Evolutionary conservation across 2,329 filamentous ascomycete genomes (phyloP).

Genomic region (Alternaria viburni): DNA sequence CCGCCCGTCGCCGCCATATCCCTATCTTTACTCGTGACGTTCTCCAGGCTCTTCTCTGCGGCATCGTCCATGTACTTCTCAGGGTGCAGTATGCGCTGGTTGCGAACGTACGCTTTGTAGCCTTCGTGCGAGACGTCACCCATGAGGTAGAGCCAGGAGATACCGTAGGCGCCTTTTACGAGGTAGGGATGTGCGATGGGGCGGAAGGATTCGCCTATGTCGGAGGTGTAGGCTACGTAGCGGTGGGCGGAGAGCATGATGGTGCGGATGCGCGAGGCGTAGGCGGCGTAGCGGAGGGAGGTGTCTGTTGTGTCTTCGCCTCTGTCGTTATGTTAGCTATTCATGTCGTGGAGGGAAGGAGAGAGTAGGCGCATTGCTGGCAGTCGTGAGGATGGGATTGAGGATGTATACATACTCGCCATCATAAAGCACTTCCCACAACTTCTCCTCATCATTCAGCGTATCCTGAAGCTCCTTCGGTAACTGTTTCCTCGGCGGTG

Average conservation of each 20-base stretch:
- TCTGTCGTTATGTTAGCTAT: slow-evolving; percentile 50
- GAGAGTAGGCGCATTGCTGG: not conserved
- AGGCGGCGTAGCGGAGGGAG: slow-evolving; percentile 88
- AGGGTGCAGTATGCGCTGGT: slow-evolving; percentile 77
- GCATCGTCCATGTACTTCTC: slow-evolving; percentile 50
- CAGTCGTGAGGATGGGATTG: not conserved
- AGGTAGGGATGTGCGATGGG: slow-evolving; percentile 87
- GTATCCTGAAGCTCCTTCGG: slow-evolving; percentile 62
- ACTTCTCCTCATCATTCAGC: slow-evolving; percentile 69
- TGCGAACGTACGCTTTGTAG: slow-evolving; percentile 91
- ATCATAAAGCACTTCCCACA: slow-evolving; percentile 78
- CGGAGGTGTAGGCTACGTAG: slow-evolving; percentile 95
- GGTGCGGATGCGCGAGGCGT: slow-evolving; percentile 82
- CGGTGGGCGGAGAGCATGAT: slow-evolving; percentile 89
- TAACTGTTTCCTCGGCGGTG: slow-evolving; percentile 58
- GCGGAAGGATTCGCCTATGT: slow-evolving; percentile 95
- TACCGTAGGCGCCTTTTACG: slow-evolving; percentile 81
- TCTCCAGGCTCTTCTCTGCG: slow-evolving; percentile 15
- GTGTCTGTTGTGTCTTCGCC: slow-evolving; percentile 82
- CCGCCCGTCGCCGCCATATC: slow-evolving; percentile 41
- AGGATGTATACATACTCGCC: slow-evolving; percentile 68
- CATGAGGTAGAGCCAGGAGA: slow-evolving; percentile 91
- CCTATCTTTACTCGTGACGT: slow-evolving; percentile 39
- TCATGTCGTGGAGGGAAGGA: rapidly evolving
- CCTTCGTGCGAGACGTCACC: slow-evolving; percentile 93